Base-by-base conservation (phyloP, 176 grass and related monocot species). In the Neostapfia colusana region DNA sequence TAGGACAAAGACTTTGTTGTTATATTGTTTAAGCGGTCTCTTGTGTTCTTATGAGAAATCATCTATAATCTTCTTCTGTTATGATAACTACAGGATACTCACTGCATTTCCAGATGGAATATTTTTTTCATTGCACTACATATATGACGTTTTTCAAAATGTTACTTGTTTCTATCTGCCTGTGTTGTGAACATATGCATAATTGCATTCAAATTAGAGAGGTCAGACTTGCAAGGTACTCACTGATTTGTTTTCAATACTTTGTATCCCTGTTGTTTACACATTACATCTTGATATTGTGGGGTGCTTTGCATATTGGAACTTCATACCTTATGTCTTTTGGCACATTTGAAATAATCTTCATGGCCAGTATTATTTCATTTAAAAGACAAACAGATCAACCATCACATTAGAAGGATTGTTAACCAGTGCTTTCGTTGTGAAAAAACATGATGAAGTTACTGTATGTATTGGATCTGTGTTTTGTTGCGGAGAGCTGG, bases 31-130 rank as follows among this genome's bases (percentile, higher is more conserved):
- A 31, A 80, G 72, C 57, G 2, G 0, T 77, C 11, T 59, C 12
- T 59, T 71, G 63, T 88, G 28, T 75, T 84, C 36, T 62, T 46
- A 60, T 60, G 74, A 53, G 60, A 83, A 82, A 79, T 74, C 76
- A 73, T 79, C 63, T 31, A 37, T 28, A 70, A 74, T 23, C 45
- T 88, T 36, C 69, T 84, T 80, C 58, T 84, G 70, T 51, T 43
- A 64, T 69, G 70, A 26, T 58, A 58, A 58, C 10, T 65, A 51
- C 71, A 76, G 42, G 81, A 51, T 53, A 56, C 31, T 37, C 49
- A 41, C 28, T 70, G 48, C 64, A 50, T 35, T 71, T 40, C 67
- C 67, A 72, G 38, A 50, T 82, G 65, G 49, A 39, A 1, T 67
- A 16, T 13, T 72, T 67, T 78, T 9, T 43, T 82, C 40, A 70